These are phyloP conservation scores for Ogataea methanolica DNA, from an alignment of 805 yeast genomes.

Conservation along the genomic window DNA sequence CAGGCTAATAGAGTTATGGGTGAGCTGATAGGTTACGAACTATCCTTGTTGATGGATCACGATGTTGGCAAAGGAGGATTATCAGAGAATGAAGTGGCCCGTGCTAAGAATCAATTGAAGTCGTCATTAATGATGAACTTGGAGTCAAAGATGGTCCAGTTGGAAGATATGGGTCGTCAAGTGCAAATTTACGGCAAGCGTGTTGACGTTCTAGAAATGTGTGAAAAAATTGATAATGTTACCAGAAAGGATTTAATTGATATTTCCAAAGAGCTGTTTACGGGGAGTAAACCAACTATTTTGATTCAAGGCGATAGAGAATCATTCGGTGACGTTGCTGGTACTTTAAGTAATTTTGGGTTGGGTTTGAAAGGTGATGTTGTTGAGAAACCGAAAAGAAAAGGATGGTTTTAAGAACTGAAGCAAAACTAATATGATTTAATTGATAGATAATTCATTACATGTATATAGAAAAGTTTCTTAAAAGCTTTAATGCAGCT, in stretches of 20 bases:
- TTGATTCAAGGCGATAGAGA: constrained; percentile 88
- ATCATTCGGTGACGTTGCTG: constrained; percentile 77
- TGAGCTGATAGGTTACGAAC: constrained; percentile 68
- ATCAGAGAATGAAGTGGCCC: constrained; percentile 63
- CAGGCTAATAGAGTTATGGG: constrained; percentile 81
- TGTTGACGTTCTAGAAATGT: constrained; percentile 77
- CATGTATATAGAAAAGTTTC: too few relatives aligned
- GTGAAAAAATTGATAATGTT: constrained; percentile 64
- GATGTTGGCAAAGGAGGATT: constrained; percentile 54
- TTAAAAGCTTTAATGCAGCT: too few relatives aligned
- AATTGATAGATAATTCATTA: neutral
- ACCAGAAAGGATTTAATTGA: constrained; percentile 62
- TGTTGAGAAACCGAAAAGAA: constrained; percentile 8
- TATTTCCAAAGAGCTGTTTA: constrained; percentile 71
- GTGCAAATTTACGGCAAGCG: constrained; percentile 77
- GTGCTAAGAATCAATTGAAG: constrained; percentile 91
- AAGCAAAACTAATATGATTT: neutral
- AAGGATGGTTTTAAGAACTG: constrained; percentile 17
- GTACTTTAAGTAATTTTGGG: constrained; percentile 63
- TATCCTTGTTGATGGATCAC: constrained; percentile 40
- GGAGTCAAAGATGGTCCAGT: constrained; percentile 87
- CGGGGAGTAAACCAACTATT: constrained; percentile 75
- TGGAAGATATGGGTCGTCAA: constrained; percentile 95
- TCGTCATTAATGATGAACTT: constrained; percentile 87
- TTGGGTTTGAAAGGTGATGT: constrained; percentile 41